phyloP scores from a whole-genome alignment of 2,329 filamentous ascomycete genomes.

The Botrytis elliptica region DNA sequence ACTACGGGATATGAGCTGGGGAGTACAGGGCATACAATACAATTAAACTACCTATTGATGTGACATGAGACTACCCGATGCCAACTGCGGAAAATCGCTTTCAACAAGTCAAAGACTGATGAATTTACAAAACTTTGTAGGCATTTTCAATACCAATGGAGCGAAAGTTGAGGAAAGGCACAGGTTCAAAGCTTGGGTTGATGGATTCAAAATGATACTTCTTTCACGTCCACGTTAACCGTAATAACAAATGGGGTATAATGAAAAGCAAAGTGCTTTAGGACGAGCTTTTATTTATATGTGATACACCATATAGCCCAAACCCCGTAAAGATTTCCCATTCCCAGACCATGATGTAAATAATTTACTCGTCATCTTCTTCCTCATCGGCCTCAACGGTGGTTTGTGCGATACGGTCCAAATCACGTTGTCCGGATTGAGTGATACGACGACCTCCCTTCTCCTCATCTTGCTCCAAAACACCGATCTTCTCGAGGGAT shows the following conservation, averaged over 20 bases:
- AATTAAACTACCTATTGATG: not conserved
- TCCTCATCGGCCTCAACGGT: constrained; percentile 71
- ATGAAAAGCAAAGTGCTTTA: constrained; percentile 21
- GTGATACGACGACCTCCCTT: constrained; percentile 99
- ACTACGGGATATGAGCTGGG: not conserved
- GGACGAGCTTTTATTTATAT: constrained; percentile 22
- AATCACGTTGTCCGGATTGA: constrained; percentile 96
- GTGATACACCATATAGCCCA: constrained; percentile 27
- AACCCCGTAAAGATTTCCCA: constrained; percentile 29
- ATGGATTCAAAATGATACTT: not conserved
- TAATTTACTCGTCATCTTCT: constrained; percentile 64
- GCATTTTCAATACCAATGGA: not conserved
- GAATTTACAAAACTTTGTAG: not conserved
- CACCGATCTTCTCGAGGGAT: constrained; percentile 98
- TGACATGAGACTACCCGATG: not conserved
- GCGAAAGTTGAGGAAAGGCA: not conserved
- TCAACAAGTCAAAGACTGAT: not conserved
- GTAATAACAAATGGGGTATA: constrained; percentile 18
- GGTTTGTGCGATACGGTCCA: constrained; percentile 91
- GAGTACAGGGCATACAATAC: too few relatives aligned
- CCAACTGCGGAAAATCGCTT: not conserved
- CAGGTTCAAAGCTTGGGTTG: not conserved
- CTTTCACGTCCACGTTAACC: constrained; percentile 12
- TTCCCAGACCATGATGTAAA: constrained; percentile 26
- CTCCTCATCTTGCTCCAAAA: constrained; percentile 95